Percentiles rank a stretch among this genome's conserved stretches.
Evolutionary conservation across 768 basidiomycete species (phyloP).

Genomic region (Tricholoma saponaceum): DNA sequence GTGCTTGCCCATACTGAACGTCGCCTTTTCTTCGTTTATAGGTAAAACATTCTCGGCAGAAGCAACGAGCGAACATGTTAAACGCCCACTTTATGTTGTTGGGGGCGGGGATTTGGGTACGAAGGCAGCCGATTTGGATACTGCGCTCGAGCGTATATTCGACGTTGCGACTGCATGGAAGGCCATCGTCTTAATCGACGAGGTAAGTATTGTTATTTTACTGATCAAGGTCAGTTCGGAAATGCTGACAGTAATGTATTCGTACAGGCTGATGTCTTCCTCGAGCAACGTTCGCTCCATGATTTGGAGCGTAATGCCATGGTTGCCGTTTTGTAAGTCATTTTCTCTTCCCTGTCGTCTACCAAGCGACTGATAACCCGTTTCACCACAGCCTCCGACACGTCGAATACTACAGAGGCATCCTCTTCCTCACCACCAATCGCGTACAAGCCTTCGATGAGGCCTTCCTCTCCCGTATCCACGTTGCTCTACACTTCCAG

Average conservation of each 20-base stretch:
- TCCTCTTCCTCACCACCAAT: conserved; percentile 56
- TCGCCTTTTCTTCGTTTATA: conserved; percentile 4
- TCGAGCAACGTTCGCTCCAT: conserved; percentile 63
- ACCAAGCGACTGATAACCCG: conserved; percentile 17
- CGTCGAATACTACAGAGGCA: conserved; percentile 54
- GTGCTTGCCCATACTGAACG: not conserved
- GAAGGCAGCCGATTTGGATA: conserved; percentile 37
- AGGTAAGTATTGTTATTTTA: conserved; percentile 21
- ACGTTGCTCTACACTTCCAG: conserved; percentile 62
- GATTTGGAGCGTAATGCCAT: conserved; percentile 67
- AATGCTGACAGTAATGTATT: conserved; percentile 11
- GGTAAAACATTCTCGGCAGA: conserved; percentile 61
- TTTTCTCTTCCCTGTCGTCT: conserved; percentile 4
- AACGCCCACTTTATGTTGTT: conserved; percentile 47
- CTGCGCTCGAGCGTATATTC: conserved; percentile 40
- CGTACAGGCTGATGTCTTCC: conserved; percentile 61
- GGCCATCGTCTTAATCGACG: conserved; percentile 55
- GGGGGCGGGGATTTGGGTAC: conserved; percentile 57
- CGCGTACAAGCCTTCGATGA: conserved; percentile 60
- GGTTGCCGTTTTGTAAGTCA: conserved; percentile 60
- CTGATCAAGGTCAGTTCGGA: not conserved
- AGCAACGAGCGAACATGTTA: conserved; percentile 53
- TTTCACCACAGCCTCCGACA: conserved; percentile 42
- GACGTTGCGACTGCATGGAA: conserved; percentile 59
- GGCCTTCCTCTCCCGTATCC: conserved; percentile 65